These are phyloP conservation scores for Thalassiosira mediterranea DNA, from an alignment of 352 stramenopile species.

Conservation along the genomic window DNA sequence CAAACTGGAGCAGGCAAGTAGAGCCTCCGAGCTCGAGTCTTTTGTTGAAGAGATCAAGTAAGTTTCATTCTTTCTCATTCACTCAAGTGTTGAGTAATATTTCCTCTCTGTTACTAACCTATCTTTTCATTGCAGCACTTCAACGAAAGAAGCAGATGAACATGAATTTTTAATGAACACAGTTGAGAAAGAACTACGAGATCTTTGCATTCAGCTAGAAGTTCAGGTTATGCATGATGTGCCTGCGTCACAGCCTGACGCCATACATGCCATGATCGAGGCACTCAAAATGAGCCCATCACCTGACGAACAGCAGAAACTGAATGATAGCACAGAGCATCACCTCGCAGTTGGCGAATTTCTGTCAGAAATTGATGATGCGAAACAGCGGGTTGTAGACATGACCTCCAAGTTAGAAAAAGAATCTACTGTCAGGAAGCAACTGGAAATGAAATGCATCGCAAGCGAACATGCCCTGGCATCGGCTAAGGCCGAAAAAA, in stretches of 20 bases:
- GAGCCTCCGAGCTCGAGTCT: slow-evolving; percentile 12
- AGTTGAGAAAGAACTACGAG: slow-evolving; percentile 36
- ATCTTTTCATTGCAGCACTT: background rate
- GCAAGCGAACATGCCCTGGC: slow-evolving; percentile 22
- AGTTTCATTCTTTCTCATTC: too few relatives aligned
- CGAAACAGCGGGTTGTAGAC: slow-evolving; percentile 32
- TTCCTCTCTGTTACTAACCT: background rate
- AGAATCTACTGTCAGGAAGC: slow-evolving; percentile 18
- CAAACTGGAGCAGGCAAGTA: slow-evolving; percentile 12
- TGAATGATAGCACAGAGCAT: slow-evolving; percentile 16
- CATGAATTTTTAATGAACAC: slow-evolving; percentile 7
- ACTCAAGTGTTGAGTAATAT: too few relatives aligned
- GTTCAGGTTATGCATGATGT: slow-evolving; percentile 10
- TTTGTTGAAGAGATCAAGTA: slow-evolving; percentile 26
- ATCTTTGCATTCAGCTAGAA: slow-evolving; percentile 36
- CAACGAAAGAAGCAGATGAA: background rate
- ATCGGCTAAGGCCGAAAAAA: slow-evolving; percentile 23
- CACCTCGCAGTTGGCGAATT: slow-evolving; percentile 28
- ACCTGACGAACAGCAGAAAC: background rate
- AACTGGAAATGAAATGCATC: slow-evolving; percentile 25
- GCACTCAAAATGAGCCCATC: slow-evolving; percentile 12
- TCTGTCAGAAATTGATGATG: slow-evolving; percentile 46
- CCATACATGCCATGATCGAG: slow-evolving; percentile 29
- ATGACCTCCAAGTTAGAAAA: slow-evolving; percentile 19
- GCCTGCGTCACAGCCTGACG: slow-evolving; percentile 9